Evolutionary conservation across 768 basidiomycete species (phyloP), one percentile per base, ranked within the genome.

Genomic region (Candolleomyces aberdarensis): DNA sequence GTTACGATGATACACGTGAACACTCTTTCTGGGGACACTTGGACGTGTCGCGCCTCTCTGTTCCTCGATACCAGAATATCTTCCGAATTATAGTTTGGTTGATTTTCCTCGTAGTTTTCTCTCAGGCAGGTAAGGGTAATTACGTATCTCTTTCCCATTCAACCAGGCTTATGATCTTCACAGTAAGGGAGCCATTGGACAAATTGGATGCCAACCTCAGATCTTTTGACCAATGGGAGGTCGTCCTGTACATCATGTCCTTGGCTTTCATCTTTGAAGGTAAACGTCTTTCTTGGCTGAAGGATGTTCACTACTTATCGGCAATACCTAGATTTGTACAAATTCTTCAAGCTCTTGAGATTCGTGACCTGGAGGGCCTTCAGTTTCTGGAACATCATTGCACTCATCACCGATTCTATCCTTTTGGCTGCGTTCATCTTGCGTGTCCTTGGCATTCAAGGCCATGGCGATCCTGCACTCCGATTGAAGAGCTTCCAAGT

Each of bases 21-120:
- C 70, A 74, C 49, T 78, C 78, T 0, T 85, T 93, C 66, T 89
- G 85, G 84, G 81, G 79, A 44, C 92, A 89, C 67, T 66, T 96
- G 17, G 83, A 96, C 66, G 85, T 92, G 4, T 78, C 87, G 3
- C 84, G 94, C 36, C 75, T 97, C 50, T 85, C 85, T 39, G 92
- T 96, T 22, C 95, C 95, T 32, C 88, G 92, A 57, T 96, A 96
- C 71, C 95, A 96, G 70, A 95, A 93, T 65, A 79, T 86, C 55
- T 87, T 95, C 69, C 86, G 92, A 49, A 86, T 94, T 56, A 57
- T 80, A 6, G 78, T 93, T 39, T 94, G 91, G 92, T 68, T 92
- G 22, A 78, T 89, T 66, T 90, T 94, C 74, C 81, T 96, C 39
- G 77, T 82, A 19, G 83, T 86, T 3, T 96, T 94, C 70, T 94